Evolutionary conservation across 495 filamentous ascomycete genomes (phyloP).

Genomic region (Tuber microsphaerosporum): DNA sequence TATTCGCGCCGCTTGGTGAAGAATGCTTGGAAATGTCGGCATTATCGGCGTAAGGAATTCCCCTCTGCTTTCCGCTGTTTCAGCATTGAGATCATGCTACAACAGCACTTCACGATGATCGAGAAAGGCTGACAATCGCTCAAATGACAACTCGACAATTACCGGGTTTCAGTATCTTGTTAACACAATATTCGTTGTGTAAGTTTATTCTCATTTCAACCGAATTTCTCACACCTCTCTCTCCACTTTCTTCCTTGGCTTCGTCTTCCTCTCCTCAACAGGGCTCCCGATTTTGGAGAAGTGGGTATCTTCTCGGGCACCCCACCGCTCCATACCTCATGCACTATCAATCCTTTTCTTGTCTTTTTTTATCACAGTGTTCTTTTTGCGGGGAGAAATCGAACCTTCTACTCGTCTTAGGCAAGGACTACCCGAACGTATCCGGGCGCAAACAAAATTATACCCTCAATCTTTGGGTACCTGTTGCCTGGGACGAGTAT

Average conservation of each 20-base stretch:
- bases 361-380: not conserved
- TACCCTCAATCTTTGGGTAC: not conserved
- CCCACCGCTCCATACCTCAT: not conserved
- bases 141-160: not conserved
- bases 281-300: not conserved
- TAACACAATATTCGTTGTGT: slow-evolving; percentile 37
- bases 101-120: slow-evolving; percentile 8
- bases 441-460: not conserved
- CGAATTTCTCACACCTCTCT: not conserved
- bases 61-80: not conserved
- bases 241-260: not conserved
- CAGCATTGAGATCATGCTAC: not conserved
- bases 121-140: slow-evolving; percentile 2
- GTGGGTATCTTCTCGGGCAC: not conserved
- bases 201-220: slow-evolving; percentile 10
- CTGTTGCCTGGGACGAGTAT: not conserved
- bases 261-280: not conserved
- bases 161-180: slow-evolving; percentile 22
- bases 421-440: not conserved
- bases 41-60: slow-evolving; percentile 34
- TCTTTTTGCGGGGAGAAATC: not conserved
- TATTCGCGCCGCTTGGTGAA: slow-evolving; percentile 37
- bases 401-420: not conserved
- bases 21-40: slow-evolving; percentile 39
- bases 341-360: not conserved